A percentile compares a stretch with the other conserved stretches of the same genome.
Conservation (phyloP, 2,329 filamentous ascomycete genomes). For the Claviceps sp. region DNA sequence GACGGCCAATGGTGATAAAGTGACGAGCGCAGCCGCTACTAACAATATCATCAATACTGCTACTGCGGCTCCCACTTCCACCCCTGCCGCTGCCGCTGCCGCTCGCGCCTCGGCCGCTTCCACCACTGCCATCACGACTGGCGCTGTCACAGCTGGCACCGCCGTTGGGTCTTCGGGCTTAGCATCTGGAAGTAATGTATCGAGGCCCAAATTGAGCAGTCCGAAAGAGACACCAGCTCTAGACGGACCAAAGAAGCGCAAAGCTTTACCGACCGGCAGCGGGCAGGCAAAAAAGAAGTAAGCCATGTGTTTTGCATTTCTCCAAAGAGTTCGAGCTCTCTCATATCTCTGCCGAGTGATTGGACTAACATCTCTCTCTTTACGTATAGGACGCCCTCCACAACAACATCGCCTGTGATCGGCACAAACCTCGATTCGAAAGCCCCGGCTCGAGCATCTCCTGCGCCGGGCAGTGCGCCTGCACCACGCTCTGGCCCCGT, state of each 20-base stretch:
- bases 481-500: conserved; percentile 51
- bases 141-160: neutral
- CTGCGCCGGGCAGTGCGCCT: conserved; percentile 40
- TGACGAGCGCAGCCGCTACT: conserved; percentile 15
- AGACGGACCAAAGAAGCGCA: conserved; percentile 61
- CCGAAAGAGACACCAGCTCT: conserved; percentile 55
- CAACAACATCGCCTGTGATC: conserved; percentile 64
- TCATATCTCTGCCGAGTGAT: neutral
- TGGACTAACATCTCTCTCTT: neutral
- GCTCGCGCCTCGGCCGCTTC: neutral
- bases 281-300: conserved; percentile 70
- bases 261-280: conserved; percentile 49
- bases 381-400: conserved; percentile 40
- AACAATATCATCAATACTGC: neutral
- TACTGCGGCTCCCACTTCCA: neutral
- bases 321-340: neutral
- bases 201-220: conserved; percentile 48
- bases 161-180: conserved; percentile 42
- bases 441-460: conserved; percentile 39
- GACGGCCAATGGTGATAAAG: conserved; percentile 31
- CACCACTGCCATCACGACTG: neutral
- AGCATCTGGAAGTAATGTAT: conserved; percentile 34
- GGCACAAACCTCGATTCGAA: conserved; percentile 52
- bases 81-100: neutral
- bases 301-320: conserved; percentile 13